Evolutionary conservation across 352 stramenopile species (phyloP).

Genomic region (Phytophthora lateralis): DNA sequence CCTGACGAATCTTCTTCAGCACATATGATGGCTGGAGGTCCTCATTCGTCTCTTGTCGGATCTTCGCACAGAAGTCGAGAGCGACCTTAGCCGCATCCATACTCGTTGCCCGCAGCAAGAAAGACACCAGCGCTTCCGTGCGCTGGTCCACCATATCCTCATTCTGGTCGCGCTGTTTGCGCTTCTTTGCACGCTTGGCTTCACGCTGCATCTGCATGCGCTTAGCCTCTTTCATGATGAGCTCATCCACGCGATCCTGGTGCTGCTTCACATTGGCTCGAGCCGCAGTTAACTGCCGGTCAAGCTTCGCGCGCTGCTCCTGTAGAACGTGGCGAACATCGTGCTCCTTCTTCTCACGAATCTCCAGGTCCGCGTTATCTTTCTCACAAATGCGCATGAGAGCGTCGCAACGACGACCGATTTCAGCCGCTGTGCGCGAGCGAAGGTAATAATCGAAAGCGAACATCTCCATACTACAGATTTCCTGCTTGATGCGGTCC

Average conservation of each 20-base stretch:
- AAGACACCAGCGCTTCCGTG: constrained; percentile 58
- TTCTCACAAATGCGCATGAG: constrained; percentile 96
- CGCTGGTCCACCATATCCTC: constrained; percentile 71
- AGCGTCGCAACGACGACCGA: constrained; percentile 95
- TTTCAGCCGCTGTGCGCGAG: constrained; percentile 94
- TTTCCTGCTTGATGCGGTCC: constrained; percentile 97
- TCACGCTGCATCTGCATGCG: constrained; percentile 84
- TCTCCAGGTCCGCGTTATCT: constrained; percentile 88
- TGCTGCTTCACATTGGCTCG: constrained; percentile 78
- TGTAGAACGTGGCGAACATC: constrained; percentile 64
- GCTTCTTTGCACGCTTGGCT: constrained; percentile 81
- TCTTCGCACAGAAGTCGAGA: constrained; percentile 66
- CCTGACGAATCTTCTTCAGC: constrained; percentile 74
- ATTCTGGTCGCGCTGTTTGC: constrained; percentile 71
- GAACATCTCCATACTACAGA: constrained; percentile 92
- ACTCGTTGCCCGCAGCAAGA: constrained; percentile 57
- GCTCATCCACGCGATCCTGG: constrained; percentile 78
- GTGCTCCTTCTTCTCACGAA: constrained; percentile 79
- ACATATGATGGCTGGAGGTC: constrained; percentile 70
- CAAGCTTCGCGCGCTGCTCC: constrained; percentile 73
- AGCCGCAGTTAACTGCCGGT: constrained; percentile 62
- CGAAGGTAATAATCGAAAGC: constrained; percentile 99
- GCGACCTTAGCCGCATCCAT: constrained; percentile 74
- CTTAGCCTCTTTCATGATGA: constrained; percentile 90
- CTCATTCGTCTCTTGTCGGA: constrained; percentile 42